Conservation (phyloP, 2,329 filamentous ascomycete species). For the Venturiaceae sp. region DNA sequence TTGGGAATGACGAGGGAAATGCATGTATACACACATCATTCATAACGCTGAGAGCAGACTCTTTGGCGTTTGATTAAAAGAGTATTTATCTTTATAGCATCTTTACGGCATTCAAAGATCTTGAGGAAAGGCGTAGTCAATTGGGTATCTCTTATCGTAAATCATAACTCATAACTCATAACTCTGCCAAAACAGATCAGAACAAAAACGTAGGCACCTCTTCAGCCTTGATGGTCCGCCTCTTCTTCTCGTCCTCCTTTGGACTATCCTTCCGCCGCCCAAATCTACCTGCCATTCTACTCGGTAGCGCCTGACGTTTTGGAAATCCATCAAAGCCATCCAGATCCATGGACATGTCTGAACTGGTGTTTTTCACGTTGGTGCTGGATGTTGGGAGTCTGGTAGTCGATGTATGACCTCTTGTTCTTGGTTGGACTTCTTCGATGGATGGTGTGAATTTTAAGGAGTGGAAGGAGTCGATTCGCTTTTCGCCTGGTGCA, state of each 20-base stretch:
- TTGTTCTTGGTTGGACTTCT: neutral
- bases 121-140: neutral
- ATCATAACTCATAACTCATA: neutral
- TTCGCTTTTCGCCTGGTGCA: neutral
- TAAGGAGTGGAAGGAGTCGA: neutral
- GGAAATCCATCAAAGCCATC: neutral
- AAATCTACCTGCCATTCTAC: neutral
- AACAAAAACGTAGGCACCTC: constrained; percentile 8
- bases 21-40: neutral
- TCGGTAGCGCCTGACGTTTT: neutral
- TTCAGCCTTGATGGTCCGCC: neutral
- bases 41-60: neutral
- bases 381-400: neutral
- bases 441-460: neutral
- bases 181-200: neutral
- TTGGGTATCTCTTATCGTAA: neutral
- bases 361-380: neutral
- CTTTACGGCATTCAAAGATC: no score
- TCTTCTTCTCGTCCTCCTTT: neutral
- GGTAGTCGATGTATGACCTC: no score
- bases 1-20: neutral
- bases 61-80: neutral
- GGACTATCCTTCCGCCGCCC: constrained; percentile 1
- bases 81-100: no score
- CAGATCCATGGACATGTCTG: neutral